These are phyloP conservation scores for Scenedesmus sp. DNA, from an alignment of 163 green algal species.

Conservation along the genomic window DNA sequence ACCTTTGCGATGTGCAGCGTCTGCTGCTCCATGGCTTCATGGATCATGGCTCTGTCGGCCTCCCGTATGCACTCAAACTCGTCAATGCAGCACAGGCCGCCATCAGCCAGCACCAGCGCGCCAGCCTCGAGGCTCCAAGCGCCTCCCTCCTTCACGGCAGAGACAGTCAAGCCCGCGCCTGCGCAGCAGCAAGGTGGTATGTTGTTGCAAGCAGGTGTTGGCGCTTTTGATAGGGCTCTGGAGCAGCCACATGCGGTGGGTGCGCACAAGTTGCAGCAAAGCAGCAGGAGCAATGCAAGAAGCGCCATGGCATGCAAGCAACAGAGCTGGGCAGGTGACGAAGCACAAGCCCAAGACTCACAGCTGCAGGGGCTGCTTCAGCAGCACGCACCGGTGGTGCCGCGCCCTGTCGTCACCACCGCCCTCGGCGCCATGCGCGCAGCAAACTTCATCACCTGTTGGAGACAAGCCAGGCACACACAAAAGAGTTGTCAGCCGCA, in stretches of 20 bases:
- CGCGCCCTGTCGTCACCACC: constrained; percentile 82
- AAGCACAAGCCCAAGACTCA: neutral
- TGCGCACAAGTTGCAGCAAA: neutral
- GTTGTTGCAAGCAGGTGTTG: constrained; percentile 58
- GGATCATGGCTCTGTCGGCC: constrained; percentile 77
- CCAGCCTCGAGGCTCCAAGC: constrained; percentile 92
- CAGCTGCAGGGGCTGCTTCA: neutral
- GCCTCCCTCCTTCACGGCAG: constrained; percentile 78
- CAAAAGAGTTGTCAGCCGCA: neutral
- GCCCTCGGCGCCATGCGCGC: constrained; percentile 69
- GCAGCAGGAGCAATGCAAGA: neutral
- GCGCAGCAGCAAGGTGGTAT: neutral
- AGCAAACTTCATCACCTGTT: constrained; percentile 93
- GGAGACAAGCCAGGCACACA: neutral
- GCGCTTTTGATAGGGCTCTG: neutral
- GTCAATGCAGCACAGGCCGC: constrained; percentile 95
- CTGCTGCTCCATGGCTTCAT: constrained; percentile 98
- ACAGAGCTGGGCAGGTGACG: neutral
- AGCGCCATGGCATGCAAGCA: neutral
- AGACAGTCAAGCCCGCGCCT: constrained; percentile 84
- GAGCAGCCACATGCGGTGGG: neutral
- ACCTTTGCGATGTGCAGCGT: constrained; percentile 94
- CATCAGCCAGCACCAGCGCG: constrained; percentile 93
- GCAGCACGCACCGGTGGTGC: constrained; percentile 63
- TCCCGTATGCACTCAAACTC: constrained; percentile 91